Evolutionary conservation across 129 eudicot genomes (phyloP), one percentile per base, ranked within the genome.

Genomic region (Saussurea involucrata): DNA sequence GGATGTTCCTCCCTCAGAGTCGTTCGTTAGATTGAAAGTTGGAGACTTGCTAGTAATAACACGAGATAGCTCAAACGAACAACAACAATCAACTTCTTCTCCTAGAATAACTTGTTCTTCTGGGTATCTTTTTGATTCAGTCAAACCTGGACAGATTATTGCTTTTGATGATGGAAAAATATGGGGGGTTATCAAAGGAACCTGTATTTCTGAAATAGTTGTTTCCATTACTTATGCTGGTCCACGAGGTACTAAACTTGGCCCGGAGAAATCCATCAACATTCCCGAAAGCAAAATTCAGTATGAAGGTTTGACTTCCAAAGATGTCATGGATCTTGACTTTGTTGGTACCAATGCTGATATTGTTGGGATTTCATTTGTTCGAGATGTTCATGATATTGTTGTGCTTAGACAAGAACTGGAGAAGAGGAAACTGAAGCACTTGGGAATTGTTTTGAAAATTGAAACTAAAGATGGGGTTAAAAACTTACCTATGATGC

Each of bases 141-240:
- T 90, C 64, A 90, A 90, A 86, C 93, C 96, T 12, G 96, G 96
- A 73, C 86, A 90, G 40, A 86, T 88, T 32, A 88, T 90, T 68
- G 86, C 96, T 18, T 90, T 90, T 67, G 96, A 90, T 76, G 96
- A 90, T 78, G 96, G 96, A 34, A 90, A 90, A 67, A 88, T 90
- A 80, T 88, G 96, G 93, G 96, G 96, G 12, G 78, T 90, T 55
- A 82, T 88, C 12, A 88, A 90, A 79, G 96, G 93, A 60, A 64
- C 88, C 55, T 88, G 93, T 72, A 68, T 80, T 66, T 84, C 93
- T 18, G 96, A 90, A 76, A 85, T 90, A 42, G 75, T 90, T 61
- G 96, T 90, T 57, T 83, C 91, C 27, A 84, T 90, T 72, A 90
- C 96, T 63, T 91, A 80, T 60, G 96, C 96, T 6, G 86, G 86